Conservation (phyloP, 495 filamentous ascomycete genomes). For the Neurospora sp. region DNA sequence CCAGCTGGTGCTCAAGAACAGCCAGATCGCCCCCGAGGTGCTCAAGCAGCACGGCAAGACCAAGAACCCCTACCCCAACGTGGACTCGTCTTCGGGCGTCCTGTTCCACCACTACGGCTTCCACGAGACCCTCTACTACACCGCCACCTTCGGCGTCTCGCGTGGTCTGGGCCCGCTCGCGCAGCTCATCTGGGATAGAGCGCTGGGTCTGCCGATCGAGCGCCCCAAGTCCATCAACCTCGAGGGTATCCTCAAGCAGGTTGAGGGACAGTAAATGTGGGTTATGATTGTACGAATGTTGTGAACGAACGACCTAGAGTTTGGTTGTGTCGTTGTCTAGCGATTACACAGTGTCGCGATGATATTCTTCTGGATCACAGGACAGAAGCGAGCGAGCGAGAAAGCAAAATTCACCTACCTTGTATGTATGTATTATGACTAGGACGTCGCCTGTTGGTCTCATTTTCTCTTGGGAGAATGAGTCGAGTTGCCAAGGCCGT, state of each 20-base stretch:
- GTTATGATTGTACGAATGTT: neutral
- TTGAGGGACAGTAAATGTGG: constrained; percentile 23
- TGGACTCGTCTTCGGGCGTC: constrained; percentile 84
- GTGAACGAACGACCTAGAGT: neutral
- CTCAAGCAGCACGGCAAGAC: constrained; percentile 94
- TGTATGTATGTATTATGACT: neutral
- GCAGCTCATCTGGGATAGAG: constrained; percentile 94
- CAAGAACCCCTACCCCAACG: constrained; percentile 97
- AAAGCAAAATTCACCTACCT: neutral
- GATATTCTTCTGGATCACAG: neutral
- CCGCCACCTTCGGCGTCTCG: constrained; percentile 90
- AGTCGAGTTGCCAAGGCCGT: neutral
- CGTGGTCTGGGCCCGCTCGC: constrained; percentile 84
- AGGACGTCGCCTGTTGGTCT: neutral
- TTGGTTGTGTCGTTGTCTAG: neutral
- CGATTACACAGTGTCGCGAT: neutral
- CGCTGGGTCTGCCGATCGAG: constrained; percentile 93
- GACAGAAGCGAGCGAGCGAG: neutral
- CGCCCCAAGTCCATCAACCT: constrained; percentile 95
- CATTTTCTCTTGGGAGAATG: neutral
- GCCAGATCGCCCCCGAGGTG: constrained; percentile 66
- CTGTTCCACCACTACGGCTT: constrained; percentile 97
- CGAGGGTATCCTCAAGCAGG: constrained; percentile 60
- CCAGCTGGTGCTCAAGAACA: constrained; percentile 83
- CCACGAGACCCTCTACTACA: constrained; percentile 95